A percentile compares a stretch with the other conserved stretches of the same genome.
These are phyloP conservation scores for Pachyrhizus erosus DNA, from an alignment of 306 rosid genomes.

Conservation along the genomic window DNA sequence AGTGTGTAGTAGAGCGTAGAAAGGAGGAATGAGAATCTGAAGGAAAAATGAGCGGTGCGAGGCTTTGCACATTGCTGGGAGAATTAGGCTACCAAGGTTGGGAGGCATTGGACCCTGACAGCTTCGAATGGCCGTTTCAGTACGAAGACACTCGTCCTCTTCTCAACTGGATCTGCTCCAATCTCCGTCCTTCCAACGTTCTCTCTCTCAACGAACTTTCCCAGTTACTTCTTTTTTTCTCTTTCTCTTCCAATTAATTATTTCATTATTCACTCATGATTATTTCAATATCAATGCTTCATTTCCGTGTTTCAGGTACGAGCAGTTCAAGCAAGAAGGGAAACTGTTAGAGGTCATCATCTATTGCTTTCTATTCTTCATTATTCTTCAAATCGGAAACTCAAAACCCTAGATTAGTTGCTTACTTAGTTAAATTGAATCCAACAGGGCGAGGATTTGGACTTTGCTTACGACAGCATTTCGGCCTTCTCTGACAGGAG, in stretches of 20 bases:
- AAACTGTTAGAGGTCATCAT: conserved; percentile 84
- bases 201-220: conserved; percentile 83
- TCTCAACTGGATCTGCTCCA: conserved; percentile 94
- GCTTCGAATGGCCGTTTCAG: conserved; percentile 96
- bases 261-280: background rate
- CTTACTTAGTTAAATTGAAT: conserved; percentile 1
- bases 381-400: background rate
- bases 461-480: conserved; percentile 87
- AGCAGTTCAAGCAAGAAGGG: conserved; percentile 79
- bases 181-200: conserved; percentile 88
- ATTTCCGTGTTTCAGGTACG: conserved; percentile 56
- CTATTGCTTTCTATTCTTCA: background rate
- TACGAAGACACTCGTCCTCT: conserved; percentile 90
- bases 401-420: too few species aligned
- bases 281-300: background rate
- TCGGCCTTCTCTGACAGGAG: conserved; percentile 87
- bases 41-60: conserved; percentile 66
- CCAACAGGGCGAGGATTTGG: conserved; percentile 86
- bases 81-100: conserved; percentile 79
- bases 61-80: conserved; percentile 65
- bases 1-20: too few species aligned
- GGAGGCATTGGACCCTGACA: conserved; percentile 78
- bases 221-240: conserved; percentile 51
- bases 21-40: too few species aligned
- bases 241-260: background rate